Evolutionary conservation across 1,139 yeast genomes (phyloP).

Genomic region (Magnusiomyces magnusii): DNA sequence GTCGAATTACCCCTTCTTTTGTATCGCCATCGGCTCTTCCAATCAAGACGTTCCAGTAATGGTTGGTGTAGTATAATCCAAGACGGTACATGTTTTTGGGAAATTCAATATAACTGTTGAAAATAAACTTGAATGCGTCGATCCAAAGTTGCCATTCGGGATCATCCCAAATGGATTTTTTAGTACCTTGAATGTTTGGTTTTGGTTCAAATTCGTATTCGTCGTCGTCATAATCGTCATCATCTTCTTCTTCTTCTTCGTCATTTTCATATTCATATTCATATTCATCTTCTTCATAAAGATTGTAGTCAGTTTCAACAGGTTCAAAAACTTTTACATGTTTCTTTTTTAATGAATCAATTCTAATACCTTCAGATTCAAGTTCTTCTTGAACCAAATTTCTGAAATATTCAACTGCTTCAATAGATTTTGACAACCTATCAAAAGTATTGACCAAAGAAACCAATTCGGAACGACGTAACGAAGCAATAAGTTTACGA

Average conservation of each 20-base stretch:
- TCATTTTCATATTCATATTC: not conserved
- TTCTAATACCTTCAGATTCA: not conserved
- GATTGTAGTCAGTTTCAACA: too few relatives aligned
- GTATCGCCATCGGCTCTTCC: slow-evolving; percentile 39
- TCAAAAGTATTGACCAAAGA: slow-evolving; percentile 90
- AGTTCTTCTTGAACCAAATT: slow-evolving; percentile 34
- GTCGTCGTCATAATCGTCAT: not conserved
- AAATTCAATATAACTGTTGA: slow-evolving; percentile 57
- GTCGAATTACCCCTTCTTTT: not conserved
- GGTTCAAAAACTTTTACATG: not conserved
- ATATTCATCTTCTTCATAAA: too few relatives aligned
- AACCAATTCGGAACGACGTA: slow-evolving; percentile 79
- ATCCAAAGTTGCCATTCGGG: slow-evolving; percentile 49
- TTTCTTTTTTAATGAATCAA: not conserved
- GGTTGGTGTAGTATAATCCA: slow-evolving; percentile 42
- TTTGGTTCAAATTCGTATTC: not conserved
- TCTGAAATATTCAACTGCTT: slow-evolving; percentile 66
- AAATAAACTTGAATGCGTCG: slow-evolving; percentile 60
- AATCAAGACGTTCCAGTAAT: slow-evolving; percentile 67
- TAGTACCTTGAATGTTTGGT: not conserved
- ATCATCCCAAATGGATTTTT: slow-evolving; percentile 32
- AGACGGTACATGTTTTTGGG: slow-evolving; percentile 56
- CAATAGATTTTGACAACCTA: slow-evolving; percentile 76
- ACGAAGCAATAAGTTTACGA: slow-evolving; percentile 35
- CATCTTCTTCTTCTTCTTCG: not conserved